phyloP scores from a whole-genome alignment of 352 stramenopile species.

The Ophiocytium majus region DNA sequence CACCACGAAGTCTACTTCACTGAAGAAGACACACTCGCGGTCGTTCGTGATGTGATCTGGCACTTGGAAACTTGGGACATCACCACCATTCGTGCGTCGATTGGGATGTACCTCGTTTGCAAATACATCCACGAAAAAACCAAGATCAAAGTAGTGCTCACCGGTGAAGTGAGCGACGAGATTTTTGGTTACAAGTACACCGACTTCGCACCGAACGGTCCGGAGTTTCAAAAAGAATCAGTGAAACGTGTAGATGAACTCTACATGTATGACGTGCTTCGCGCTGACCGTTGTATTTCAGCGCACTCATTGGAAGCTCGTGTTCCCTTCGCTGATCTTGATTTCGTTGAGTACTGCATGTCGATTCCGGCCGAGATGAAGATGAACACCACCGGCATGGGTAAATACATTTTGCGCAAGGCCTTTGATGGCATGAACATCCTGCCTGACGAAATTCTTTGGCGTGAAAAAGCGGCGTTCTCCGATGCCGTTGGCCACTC shows the following conservation, averaged over 20 bases:
- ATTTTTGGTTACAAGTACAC: conserved; percentile 7
- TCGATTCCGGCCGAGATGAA: neutral
- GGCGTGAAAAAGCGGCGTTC: neutral
- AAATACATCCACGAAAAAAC: neutral
- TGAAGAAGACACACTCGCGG: neutral
- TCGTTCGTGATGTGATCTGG: neutral
- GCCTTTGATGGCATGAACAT: neutral
- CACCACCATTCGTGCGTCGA: conserved; percentile 11
- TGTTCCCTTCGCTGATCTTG: neutral
- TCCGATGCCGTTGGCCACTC: conserved; percentile 2
- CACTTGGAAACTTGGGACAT: conserved; percentile 10
- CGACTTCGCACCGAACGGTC: neutral
- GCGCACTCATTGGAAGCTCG: neutral
- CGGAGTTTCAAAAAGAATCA: neutral
- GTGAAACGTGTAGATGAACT: neutral
- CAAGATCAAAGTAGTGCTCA: neutral
- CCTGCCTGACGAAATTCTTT: neutral
- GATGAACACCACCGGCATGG: neutral
- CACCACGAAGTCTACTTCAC: neutral
- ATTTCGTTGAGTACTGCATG: neutral
- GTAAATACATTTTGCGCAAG: neutral
- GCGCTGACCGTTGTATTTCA: neutral
- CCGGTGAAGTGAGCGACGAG: conserved; percentile 12
- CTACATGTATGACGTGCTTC: neutral
- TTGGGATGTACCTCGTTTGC: conserved; percentile 7